These are phyloP conservation scores for Metarhizium guizhouense DNA, from an alignment of 2,329 filamentous ascomycete genomes.

Conservation along the genomic window DNA sequence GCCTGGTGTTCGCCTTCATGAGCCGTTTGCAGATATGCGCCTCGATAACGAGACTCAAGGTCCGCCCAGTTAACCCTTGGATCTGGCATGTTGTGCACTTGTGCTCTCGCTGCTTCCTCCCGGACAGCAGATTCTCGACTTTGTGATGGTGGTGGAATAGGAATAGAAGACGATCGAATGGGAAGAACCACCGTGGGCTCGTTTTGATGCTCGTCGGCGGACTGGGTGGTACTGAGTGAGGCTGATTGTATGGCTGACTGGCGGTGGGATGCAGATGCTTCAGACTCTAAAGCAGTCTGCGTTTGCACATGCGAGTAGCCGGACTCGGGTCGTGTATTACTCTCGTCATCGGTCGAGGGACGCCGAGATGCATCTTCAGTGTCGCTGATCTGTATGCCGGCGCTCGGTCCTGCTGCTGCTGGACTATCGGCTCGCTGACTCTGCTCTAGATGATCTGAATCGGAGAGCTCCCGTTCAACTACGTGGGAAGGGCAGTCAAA, in stretches of 20 bases:
- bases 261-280: neutral
- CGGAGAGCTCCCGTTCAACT: constrained; percentile 26
- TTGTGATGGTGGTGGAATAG: neutral
- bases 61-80: neutral
- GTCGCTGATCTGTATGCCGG: neutral
- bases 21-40: neutral
- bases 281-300: neutral
- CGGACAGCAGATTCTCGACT: neutral
- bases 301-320: neutral
- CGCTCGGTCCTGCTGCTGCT: neutral
- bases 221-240: neutral
- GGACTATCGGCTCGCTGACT: neutral
- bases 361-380: neutral
- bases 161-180: constrained; percentile 10
- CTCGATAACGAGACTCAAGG: neutral
- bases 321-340: neutral
- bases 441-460: neutral
- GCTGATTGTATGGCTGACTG: neutral
- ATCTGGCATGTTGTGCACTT: neutral
- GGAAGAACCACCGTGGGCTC: constrained; percentile 2
- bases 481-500: constrained; percentile 41
- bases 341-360: neutral
- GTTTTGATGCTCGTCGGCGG: neutral
- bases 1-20: neutral
- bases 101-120: neutral